Conservation (phyloP, 306 rosid species). For the Geum urbanum region DNA sequence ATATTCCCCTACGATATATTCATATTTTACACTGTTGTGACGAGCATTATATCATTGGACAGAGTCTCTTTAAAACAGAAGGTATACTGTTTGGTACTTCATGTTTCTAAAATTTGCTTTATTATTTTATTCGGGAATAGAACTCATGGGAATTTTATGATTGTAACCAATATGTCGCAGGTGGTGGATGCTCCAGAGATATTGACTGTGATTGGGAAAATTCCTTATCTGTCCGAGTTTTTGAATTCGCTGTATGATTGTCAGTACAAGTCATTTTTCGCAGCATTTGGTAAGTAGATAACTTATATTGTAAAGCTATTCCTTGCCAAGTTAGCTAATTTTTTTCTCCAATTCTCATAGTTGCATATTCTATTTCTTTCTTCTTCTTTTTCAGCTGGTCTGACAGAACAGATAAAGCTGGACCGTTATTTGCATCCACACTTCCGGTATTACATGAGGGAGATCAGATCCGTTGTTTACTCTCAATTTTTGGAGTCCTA, state of each 20-base stretch:
- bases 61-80: conserved; percentile 92
- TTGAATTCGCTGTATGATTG: conserved; percentile 80
- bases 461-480: conserved; percentile 77
- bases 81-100: conserved; percentile 35
- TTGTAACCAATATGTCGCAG: conserved; percentile 33
- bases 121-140: not conserved
- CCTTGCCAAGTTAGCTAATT: not conserved
- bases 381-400: conserved; percentile 58
- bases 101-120: not conserved
- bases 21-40: conserved; percentile 87
- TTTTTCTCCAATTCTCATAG: not conserved
- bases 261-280: conserved; percentile 79
- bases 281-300: conserved; percentile 77
- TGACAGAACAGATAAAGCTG: conserved; percentile 81
- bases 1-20: conserved; percentile 84
- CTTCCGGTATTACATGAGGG: conserved; percentile 96
- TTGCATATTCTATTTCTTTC: not conserved
- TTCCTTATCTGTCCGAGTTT: conserved; percentile 74
- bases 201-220: conserved; percentile 86
- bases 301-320: not conserved
- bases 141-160: conserved; percentile 5
- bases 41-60: conserved; percentile 91
- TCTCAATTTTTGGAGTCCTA: conserved; percentile 96
- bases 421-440: conserved; percentile 91
- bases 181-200: conserved; percentile 98